These are phyloP conservation scores for Cladosporium sp. DNA, from an alignment of 2,329 filamentous ascomycete species.

Conservation along the genomic window DNA sequence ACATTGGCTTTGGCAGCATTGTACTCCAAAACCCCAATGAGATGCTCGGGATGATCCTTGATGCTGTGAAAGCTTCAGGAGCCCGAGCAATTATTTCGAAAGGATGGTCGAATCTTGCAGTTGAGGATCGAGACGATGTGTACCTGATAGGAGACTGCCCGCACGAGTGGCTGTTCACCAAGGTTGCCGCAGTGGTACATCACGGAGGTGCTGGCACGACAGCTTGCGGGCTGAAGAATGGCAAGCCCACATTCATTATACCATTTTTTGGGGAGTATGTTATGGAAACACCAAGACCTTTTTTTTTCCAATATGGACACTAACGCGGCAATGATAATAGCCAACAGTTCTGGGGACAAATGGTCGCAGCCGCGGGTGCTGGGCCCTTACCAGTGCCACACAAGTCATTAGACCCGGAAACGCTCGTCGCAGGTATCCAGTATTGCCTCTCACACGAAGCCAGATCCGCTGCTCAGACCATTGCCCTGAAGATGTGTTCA, in stretches of 20 bases:
- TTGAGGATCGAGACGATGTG: slow-evolving; percentile 38
- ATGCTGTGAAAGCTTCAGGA: slow-evolving; percentile 62
- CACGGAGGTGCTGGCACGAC: slow-evolving; percentile 61
- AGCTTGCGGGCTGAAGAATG: slow-evolving; percentile 53
- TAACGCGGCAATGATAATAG: slow-evolving; percentile 42
- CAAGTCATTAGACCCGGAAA: slow-evolving; percentile 58
- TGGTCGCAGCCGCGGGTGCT: slow-evolving; percentile 48
- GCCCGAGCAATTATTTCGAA: slow-evolving; percentile 73
- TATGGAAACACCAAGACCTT: slow-evolving; percentile 32
- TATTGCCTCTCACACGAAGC: slow-evolving; percentile 58
- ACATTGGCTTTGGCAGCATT: slow-evolving; percentile 76
- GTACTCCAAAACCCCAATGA: slow-evolving; percentile 70
- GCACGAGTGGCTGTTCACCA: slow-evolving; percentile 59
- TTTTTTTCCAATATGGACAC: slow-evolving; percentile 32
- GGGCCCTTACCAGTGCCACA: slow-evolving; percentile 77
- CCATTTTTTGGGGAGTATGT: slow-evolving; percentile 58
- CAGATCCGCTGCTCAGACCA: slow-evolving; percentile 56
- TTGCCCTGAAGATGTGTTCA: slow-evolving; percentile 64
- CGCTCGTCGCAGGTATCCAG: slow-evolving; percentile 46
- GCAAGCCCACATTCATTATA: slow-evolving; percentile 54
- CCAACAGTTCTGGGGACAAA: slow-evolving; percentile 55
- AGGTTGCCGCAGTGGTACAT: slow-evolving; percentile 56
- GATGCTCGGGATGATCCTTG: slow-evolving; percentile 71
- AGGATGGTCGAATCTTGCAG: slow-evolving; percentile 64
- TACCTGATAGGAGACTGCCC: slow-evolving; percentile 56